Base-by-base conservation (phyloP, 106 monocot genomes). In the Chionographis japonica region DNA sequence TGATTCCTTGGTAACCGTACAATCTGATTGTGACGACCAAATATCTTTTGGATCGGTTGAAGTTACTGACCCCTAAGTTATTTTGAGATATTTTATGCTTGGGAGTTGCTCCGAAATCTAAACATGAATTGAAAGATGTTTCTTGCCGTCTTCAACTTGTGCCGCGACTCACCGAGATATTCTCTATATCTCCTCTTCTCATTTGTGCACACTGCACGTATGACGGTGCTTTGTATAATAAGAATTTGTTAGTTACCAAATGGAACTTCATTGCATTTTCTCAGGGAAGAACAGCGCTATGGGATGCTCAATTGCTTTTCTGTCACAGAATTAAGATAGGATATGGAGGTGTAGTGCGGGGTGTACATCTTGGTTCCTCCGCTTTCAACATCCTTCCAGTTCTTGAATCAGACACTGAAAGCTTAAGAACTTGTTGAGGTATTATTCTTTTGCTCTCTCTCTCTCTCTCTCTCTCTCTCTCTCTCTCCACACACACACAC, bases 201-300 rank as follows among this genome's bases (percentile, higher is more conserved):
- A 37, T 39, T 43, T 57, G 17, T 54, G 16, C 40, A 6, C 6
- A 53, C n/a, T n/a, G n/a, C n/a, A n/a, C n/a, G n/a, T n/a, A n/a
- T n/a, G n/a, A n/a, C n/a, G n/a, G n/a, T 2, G 6, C 15, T 15
- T 51, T 51, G 4, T 19, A 7, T 11, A 1, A 19, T 41, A 8
- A 11, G 8, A 11, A 39, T 56, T 1, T 4, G 4, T 3, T 36
- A 39, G 1, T 63, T 65, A 11, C 35, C 58, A 17, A 46, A 10
- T 50, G 27, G 16, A 27, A 65, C 19, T 66, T 49, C 12, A 50
- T 8, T 43, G 3, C 16, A 56, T 60, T 84, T 84, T 71, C 56
- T 62, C 82, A 97, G 95, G 92, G 95, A 83, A 89, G 95, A 78
- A 97, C 95, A 27, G 92, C 95, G 66, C 54, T 89, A 43, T 97